Base-by-base conservation (phyloP, 2,329 filamentous ascomycete species). In the Colletotrichum plurivorum region DNA sequence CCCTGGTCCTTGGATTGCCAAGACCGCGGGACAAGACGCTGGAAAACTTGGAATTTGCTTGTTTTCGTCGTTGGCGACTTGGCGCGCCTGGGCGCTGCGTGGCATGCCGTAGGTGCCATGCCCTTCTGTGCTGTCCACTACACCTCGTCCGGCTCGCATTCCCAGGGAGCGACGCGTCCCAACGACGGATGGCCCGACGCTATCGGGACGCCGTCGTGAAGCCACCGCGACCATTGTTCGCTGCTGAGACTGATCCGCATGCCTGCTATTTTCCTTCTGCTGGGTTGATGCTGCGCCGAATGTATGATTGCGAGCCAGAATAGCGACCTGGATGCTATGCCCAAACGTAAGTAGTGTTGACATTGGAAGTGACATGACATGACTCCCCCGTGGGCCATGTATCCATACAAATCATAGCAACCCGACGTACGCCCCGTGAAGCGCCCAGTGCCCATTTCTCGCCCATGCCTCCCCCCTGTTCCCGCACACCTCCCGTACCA, bases 21-120 rank as follows among this genome's bases (percentile, higher is more conserved):
- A 69, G 66, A 69, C 66, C 62, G 39, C 66, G 66, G 66, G 62
- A 69, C 66, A 66, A 69, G 66, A 41, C 62, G 62, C 62, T 66
- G 62, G 62, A 61, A 69, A 66, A 66, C 66, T 69, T 69, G 66
- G 66, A 69, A 69, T 61, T 69, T 69, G 66, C 66, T 69, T 69
- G 62, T 66, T 69, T 69, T 66, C 48, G 43, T 53, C 60, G 18
- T 25, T 66, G 62, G 55, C 55, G 66, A 66, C 66, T 69, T 69
- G 62, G 66, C 66, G 55, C 66, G 49, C 55, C 62, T 69, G 66
- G 66, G 62, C 66, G 25, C 25, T 46, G 65, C 65, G 60, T 58
- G 60, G 46, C 53, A 59, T 56, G 55, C 39, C 54, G 49, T 22
- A 51, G 43, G 18, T 52, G 46, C 46, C 46, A 18, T 18, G 41